Percentiles rank a stretch among this genome's conserved stretches.
Conservation (phyloP, 305 asterid genomes). For the Solanum hybrid region DNA sequence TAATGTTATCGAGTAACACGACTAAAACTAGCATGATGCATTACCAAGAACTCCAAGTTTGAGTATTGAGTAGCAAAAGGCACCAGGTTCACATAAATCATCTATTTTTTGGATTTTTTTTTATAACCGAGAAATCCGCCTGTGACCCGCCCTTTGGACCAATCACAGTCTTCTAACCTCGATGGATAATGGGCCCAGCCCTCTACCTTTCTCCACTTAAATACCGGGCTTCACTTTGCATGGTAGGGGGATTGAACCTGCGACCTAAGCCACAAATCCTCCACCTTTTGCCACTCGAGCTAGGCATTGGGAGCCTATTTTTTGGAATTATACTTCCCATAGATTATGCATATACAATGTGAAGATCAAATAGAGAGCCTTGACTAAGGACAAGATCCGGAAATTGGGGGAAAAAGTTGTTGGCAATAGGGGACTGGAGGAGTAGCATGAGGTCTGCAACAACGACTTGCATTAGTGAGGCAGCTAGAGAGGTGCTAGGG, state of each 20-base stretch:
- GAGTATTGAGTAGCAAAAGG: neutral
- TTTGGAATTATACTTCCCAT: neutral
- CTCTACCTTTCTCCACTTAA: neutral
- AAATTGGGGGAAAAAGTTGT: neutral
- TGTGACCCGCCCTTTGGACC: neutral
- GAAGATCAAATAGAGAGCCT: neutral
- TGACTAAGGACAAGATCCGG: neutral
- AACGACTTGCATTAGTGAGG: neutral
- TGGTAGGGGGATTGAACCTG: neutral
- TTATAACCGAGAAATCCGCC: neutral
- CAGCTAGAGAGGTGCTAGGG: neutral
- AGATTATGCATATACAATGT: neutral
- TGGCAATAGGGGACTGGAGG: neutral
- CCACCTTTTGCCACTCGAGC: neutral
- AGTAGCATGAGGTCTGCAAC: neutral
- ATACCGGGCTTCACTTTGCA: neutral
- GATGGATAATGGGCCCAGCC: neutral
- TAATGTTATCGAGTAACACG: neutral
- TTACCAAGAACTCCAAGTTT: neutral
- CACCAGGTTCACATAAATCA: neutral
- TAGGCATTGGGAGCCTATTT: neutral
- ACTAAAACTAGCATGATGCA: neutral
- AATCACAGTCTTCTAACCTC: neutral
- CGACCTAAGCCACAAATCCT: neutral
- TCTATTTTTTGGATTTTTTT: neutral